Base-by-base conservation (phyloP, 2,329 filamentous ascomycete genomes). In the Dryadomyces sulphureus region DNA sequence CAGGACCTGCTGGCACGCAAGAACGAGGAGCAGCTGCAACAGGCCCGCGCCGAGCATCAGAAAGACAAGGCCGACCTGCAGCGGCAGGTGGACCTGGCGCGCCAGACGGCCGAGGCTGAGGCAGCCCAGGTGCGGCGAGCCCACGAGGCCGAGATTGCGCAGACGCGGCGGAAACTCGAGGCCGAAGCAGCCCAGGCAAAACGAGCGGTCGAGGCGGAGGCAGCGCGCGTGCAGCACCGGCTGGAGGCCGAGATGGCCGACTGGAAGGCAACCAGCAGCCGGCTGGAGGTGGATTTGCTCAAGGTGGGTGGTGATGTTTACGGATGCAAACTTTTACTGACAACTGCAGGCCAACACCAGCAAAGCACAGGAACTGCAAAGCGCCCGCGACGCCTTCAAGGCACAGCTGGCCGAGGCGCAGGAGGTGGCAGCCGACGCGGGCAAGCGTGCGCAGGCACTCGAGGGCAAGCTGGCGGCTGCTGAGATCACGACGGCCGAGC, bases 221-320 rank as follows among this genome's bases (percentile, higher is more conserved):
- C 63, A 1, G 70, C 75, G 41, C 66, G 71, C 32, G 57, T 65
- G 3, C 65, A 65, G 45, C 64, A 67, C 24, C 63, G 71, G 38
- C 60, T 62, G 22, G 79, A 83, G 38, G 75, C 73, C 1, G 78
- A 84, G 54, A 67, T 73, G 44, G 70, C 75, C n/a, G 77, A 81
- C 50, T 60, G 84, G 12, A 72, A 73, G 54, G 71, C 70, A 21
- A 78, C 68, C 2, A 69, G 82, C 24, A 74, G 71, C 46, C 69
- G 71, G 39, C 62, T 87, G 16, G 74, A 84, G 57, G 72, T 75
- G 30, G 74, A 79, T 53, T 52, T 81, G 12, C 68, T 76, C 60
- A 80, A 78, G 66, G 75, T 73, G 57, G 46, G 43, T 4, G 17
- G 14, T n/a, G n/a, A n/a, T n/a, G n/a, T n/a, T n/a, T n/a, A n/a